phyloP scores from a whole-genome alignment of 108 stramenopile species.

The Nitzschia putrida region DNA sequence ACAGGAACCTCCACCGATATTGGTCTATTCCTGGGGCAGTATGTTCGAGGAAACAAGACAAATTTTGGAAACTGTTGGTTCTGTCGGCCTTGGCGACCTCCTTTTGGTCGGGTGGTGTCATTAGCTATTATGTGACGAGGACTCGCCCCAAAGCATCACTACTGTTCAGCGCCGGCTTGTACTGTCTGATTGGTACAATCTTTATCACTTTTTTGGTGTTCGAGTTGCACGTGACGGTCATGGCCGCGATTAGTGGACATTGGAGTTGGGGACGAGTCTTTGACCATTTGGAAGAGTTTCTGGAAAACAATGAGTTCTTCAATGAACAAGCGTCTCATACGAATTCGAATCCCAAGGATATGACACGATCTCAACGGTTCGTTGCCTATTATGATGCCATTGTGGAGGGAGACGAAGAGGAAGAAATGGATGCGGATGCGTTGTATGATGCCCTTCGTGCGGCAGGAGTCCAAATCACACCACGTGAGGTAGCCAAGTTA shows the following conservation, averaged over 20 bases:
- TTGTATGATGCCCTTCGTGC: constrained; percentile 28
- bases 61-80: constrained; percentile 24
- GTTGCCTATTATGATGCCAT: neutral
- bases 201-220: constrained; percentile 11
- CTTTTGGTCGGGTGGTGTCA: constrained; percentile 27
- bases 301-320: neutral
- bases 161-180: constrained; percentile 21
- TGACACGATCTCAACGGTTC: neutral
- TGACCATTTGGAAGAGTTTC: neutral
- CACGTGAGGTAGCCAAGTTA: constrained; percentile 14
- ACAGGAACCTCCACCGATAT: constrained; percentile 39
- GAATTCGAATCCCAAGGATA: neutral
- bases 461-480: constrained; percentile 29
- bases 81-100: constrained; percentile 6
- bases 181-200: constrained; percentile 9
- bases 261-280: constrained; percentile 20
- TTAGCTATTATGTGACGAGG: constrained; percentile 9
- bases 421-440: constrained; percentile 40
- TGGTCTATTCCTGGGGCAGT: constrained; percentile 28
- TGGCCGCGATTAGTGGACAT: constrained; percentile 16
- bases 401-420: constrained; percentile 20
- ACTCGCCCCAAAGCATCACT: constrained; percentile 5
- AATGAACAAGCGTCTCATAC: too few species aligned
- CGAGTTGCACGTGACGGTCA: constrained; percentile 12
- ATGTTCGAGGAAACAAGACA: constrained; percentile 22